Percentiles rank a stretch among this genome's conserved stretches.
Evolutionary conservation across 1,284 basidiomycete genomes (phyloP).

Genomic region (Austroboletus novae-zelandiae): DNA sequence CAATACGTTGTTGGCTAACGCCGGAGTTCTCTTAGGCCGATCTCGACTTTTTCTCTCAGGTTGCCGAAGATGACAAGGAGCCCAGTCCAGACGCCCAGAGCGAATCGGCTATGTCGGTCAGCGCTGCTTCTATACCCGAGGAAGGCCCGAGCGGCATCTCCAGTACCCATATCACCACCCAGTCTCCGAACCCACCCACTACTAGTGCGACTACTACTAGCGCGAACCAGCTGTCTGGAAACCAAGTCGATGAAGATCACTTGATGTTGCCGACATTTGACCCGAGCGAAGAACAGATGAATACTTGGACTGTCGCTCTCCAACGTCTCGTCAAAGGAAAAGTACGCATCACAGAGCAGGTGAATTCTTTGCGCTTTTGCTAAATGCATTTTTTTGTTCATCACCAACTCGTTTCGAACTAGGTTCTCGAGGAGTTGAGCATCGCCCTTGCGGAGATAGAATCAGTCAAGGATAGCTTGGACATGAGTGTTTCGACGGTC

Average conservation of each 20-base stretch:
- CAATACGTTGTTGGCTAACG: not conserved
- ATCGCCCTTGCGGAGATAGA: constrained; percentile 31
- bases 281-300: constrained; percentile 10
- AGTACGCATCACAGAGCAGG: constrained; percentile 24
- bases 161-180: constrained; percentile 21
- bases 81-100: constrained; percentile 2
- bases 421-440: constrained; percentile 28
- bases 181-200: constrained; percentile 11
- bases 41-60: constrained; percentile 5
- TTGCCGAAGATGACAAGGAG: constrained; percentile 11
- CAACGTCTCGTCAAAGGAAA: constrained; percentile 34
- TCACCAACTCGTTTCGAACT: not conserved
- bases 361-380: constrained; percentile 4
- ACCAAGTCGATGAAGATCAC: not conserved
- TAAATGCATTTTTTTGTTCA: not conserved
- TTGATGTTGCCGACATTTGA: not conserved
- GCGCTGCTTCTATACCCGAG: constrained; percentile 2
- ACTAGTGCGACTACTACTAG: not conserved
- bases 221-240: not conserved
- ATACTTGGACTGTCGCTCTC: constrained; percentile 16
- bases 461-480: constrained; percentile 17
- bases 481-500: constrained; percentile 12
- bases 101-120: constrained; percentile 6
- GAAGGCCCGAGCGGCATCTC: constrained; percentile 5
- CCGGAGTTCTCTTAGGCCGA: constrained; percentile 9